A percentile compares a stretch with the other conserved stretches of the same genome.
Evolutionary conservation across 345 rosid genomes (phyloP).

Genomic region (Populus deltoides): DNA sequence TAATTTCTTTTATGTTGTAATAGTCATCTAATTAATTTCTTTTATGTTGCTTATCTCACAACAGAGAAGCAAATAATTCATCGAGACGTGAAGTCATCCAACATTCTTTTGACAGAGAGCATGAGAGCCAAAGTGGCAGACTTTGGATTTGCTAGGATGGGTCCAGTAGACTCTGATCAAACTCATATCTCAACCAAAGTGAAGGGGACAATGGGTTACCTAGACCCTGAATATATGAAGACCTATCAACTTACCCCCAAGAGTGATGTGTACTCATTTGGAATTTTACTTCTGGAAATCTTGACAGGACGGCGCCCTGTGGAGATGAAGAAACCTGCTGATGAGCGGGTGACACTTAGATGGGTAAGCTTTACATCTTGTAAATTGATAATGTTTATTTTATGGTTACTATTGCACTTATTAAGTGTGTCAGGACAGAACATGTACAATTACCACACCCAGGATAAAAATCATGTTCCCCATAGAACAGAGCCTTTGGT

Average conservation of each 20-base stretch:
- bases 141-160: slow-evolving; percentile 92
- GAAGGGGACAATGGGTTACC: slow-evolving; percentile 94
- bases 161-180: slow-evolving; percentile 53
- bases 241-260: slow-evolving; percentile 84
- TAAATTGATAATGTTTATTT: slow-evolving; percentile 8
- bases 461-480: not conserved
- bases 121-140: slow-evolving; percentile 97
- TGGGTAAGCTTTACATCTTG: slow-evolving; percentile 61
- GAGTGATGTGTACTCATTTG: slow-evolving; percentile 93
- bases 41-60: slow-evolving; percentile 7
- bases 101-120: slow-evolving; percentile 83
- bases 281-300: slow-evolving; percentile 82
- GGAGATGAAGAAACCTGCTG: slow-evolving; percentile 51
- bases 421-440: not conserved
- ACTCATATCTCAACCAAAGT: slow-evolving; percentile 86
- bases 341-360: slow-evolving; percentile 74
- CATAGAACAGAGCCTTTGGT: not conserved
- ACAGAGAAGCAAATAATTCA: slow-evolving; percentile 91
- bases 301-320: slow-evolving; percentile 89
- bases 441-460: not conserved
- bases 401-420: not conserved
- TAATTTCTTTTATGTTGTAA: not conserved
- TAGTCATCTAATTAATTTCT: not conserved
- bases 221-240: slow-evolving; percentile 96
- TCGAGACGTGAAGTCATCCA: slow-evolving; percentile 92